phyloP scores from a whole-genome alignment of 345 rosid species.

The Eucalyptus shirleyi region DNA sequence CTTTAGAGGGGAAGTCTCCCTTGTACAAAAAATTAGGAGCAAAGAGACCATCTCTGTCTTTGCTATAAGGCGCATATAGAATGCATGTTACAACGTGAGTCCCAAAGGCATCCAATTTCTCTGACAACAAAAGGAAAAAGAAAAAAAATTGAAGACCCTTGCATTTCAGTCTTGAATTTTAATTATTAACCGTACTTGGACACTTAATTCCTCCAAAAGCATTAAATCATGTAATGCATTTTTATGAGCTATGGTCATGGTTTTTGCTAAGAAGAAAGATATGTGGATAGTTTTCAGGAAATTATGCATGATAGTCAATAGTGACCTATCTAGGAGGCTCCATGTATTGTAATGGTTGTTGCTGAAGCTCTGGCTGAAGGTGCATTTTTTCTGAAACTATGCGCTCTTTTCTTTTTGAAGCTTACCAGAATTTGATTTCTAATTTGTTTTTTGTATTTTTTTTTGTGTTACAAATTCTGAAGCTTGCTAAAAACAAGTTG shows the following conservation, averaged over 20 bases:
- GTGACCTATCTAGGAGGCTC: neutral
- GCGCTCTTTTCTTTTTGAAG: neutral
- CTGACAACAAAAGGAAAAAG: neutral
- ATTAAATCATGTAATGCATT: neutral
- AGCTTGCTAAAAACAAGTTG: neutral
- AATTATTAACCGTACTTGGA: neutral
- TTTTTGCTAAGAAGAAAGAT: neutral
- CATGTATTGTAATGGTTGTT: neutral
- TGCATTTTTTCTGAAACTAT: neutral
- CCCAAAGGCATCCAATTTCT: neutral
- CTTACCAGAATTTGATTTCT: neutral
- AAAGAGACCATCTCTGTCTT: neutral
- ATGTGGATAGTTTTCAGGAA: neutral
- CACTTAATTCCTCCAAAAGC: neutral
- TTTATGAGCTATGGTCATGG: neutral
- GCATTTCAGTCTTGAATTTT: neutral
- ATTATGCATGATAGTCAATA: neutral
- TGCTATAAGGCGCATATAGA: neutral
- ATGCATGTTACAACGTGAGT: neutral
- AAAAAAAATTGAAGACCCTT: neutral
- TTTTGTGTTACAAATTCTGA: neutral
- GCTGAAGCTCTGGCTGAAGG: neutral
- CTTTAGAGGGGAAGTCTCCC: neutral
- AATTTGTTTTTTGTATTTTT: neutral
- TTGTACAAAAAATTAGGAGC: neutral